Base-by-base conservation (phyloP, 1,284 basidiomycete genomes). In the Cystobasidium pallidum region DNA sequence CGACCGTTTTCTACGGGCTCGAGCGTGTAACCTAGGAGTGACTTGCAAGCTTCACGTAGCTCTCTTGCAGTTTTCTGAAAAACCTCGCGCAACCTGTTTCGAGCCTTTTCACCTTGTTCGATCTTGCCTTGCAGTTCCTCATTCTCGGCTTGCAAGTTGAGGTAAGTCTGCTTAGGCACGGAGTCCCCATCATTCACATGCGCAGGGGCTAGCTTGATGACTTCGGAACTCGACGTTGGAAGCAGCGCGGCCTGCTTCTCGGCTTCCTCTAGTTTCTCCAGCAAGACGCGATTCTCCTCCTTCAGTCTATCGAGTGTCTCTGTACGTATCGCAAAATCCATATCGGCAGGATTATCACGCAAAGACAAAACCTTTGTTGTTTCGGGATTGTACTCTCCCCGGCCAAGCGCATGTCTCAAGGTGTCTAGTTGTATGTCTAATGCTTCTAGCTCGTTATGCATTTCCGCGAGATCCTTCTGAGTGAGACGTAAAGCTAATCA, bases 1-100 rank as follows among this genome's bases (percentile, higher is more conserved):
- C 90, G 87, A 0, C 91, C 91, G 66, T 91, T 92, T 3, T 88
- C 88, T 74, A 90, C 88, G 79, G 94, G 93, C 0, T 88, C 87
- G 43, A 94, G 84, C 80, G 92, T 92, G 76, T 91, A 87, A 1
- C 92, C 92, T 0, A 94, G 85, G 54, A 94, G 87, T 0, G 88
- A 86, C 0, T 87, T 87, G 61, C 93, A 88, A 15, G 90, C 88
- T 76, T 91, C 89, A 19, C 89, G 85, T 81, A 94, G 92, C 78
- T 93, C 91, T 59, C 86, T 85, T 2, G 87, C 87, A 80, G 92
- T 94, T 41, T 87, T 86, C 0, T 83, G 81, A 78, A 89, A 93
- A 0, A 81, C 81, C 77, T 80, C 73, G 0, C 52, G 41, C n/a
- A 71, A 54, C 17, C 72, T 28, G 47, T 32, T 30, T 13, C 65